A percentile compares a stretch with the other conserved stretches of the same genome.
Evolutionary conservation across 805 yeast genomes (phyloP).

Genomic region (Spathaspora arborariae): DNA sequence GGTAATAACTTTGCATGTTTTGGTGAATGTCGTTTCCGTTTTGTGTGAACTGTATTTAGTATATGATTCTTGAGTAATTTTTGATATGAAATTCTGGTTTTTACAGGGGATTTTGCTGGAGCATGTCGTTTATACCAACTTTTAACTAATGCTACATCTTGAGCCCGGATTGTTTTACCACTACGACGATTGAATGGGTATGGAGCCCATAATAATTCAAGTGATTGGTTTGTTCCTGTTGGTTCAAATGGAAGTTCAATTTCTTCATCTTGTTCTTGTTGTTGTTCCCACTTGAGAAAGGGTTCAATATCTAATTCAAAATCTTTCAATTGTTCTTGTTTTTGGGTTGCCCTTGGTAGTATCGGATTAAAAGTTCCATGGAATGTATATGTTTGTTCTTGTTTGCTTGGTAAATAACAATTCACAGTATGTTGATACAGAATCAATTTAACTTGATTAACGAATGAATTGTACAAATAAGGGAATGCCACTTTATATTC

Average conservation of each 20-base stretch:
- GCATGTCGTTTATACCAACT: constrained; percentile 77
- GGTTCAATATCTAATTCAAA: constrained; percentile 47
- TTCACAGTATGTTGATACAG: constrained; percentile 63
- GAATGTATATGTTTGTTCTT: constrained; percentile 50
- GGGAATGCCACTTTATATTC: constrained; percentile 90
- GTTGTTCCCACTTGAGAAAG: constrained; percentile 30
- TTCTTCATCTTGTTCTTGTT: constrained; percentile 14
- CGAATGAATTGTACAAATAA: constrained; percentile 73
- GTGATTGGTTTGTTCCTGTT: constrained; percentile 47
- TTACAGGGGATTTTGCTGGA: constrained; percentile 58
- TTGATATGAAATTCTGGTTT: constrained; percentile 85
- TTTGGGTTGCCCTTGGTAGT: constrained; percentile 14
- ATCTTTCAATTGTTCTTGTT: constrained; percentile 1
- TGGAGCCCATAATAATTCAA: constrained; percentile 76
- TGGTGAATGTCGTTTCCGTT: constrained; percentile 31
- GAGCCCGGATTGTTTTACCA: constrained; percentile 74
- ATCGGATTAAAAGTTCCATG: constrained; percentile 58
- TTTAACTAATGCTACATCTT: constrained; percentile 84
- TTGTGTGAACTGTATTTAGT: constrained; percentile 61
- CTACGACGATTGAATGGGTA: constrained; percentile 77
- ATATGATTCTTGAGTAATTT: constrained; percentile 77
- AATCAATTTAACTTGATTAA: constrained; percentile 57
- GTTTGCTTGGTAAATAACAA: constrained; percentile 34
- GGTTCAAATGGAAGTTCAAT: constrained; percentile 25
- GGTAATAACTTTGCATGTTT: constrained; percentile 59